Evolutionary conservation across 2,329 filamentous ascomycete genomes (phyloP).

Genomic region (Alternaria metachromatica): DNA sequence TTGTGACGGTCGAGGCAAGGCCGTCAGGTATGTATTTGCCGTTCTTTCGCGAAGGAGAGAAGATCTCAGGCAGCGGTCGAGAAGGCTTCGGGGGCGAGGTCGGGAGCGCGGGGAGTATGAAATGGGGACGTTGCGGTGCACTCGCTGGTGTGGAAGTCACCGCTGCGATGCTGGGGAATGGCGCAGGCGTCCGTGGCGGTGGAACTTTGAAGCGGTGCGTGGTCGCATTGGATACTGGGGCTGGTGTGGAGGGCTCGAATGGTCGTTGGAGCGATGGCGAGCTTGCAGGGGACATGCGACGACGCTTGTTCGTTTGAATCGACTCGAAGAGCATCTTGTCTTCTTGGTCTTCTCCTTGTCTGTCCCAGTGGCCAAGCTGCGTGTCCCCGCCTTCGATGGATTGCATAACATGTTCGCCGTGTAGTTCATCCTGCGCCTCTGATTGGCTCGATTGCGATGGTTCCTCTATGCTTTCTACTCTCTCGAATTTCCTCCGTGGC

Average conservation of each 20-base stretch:
- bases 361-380: constrained; percentile 4
- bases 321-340: constrained; percentile 37
- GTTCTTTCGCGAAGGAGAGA: constrained; percentile 60
- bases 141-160: constrained; percentile 4
- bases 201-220: constrained; percentile 38
- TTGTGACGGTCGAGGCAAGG: constrained; percentile 57
- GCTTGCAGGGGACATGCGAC: constrained; percentile 25
- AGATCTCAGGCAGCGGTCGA: constrained; percentile 58
- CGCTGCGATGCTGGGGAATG: constrained; percentile 10
- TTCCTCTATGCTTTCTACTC: constrained; percentile 46
- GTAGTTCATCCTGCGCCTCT: constrained; percentile 3
- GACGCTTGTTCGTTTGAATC: constrained; percentile 31
- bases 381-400: constrained; percentile 20
- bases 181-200: constrained; percentile 19
- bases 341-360: constrained; percentile 21
- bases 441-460: constrained; percentile 30
- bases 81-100: constrained; percentile 32
- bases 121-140: constrained; percentile 42
- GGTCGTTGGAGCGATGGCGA: constrained; percentile 9
- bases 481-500: constrained; percentile 25
- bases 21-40: constrained; percentile 59
- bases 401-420: constrained; percentile 11
- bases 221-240: constrained; percentile 11
- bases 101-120: constrained; percentile 46
- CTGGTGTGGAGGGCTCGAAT: constrained; percentile 16